Evolutionary conservation across 192 early-diverging fungal genomes (phyloP).

Genomic region (Entophlyctis luteolus): DNA sequence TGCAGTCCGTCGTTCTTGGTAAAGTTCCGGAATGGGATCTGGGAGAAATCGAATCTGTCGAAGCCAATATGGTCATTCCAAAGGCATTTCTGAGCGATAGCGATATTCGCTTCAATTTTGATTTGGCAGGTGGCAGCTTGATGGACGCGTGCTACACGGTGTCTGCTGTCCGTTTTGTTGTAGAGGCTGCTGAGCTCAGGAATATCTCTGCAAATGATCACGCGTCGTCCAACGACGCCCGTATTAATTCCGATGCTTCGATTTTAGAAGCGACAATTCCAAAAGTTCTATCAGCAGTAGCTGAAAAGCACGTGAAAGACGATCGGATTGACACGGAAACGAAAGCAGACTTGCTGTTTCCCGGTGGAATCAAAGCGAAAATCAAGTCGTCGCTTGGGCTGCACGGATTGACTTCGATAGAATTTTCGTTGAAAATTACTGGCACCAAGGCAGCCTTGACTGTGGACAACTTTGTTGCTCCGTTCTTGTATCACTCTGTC

Average conservation of each 20-base stretch:
- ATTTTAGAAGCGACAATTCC: not conserved
- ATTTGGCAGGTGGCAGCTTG: slow-evolving; percentile 26
- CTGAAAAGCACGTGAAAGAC: not conserved
- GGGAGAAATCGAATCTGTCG: not conserved
- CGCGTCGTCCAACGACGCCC: not conserved
- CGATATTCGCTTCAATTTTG: slow-evolving; percentile 30
- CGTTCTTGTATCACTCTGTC: not conserved
- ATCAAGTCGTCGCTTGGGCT: not conserved
- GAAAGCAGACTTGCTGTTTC: not conserved
- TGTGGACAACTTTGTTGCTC: not conserved
- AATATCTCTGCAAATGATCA: not conserved
- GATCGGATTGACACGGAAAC: not conserved
- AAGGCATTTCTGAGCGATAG: not conserved
- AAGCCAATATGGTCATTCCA: not conserved
- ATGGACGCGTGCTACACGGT: slow-evolving; percentile 36
- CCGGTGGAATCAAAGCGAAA: not conserved
- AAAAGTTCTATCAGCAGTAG: not conserved
- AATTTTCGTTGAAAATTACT: not conserved
- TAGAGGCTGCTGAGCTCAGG: not conserved
- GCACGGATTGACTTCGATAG: not conserved
- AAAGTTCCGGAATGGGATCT: slow-evolving; percentile 6
- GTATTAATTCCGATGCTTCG: not conserved
- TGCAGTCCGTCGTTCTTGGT: slow-evolving; percentile 15
- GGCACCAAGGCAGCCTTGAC: not conserved
- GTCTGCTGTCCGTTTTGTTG: slow-evolving; percentile 20